Evolutionary conservation across 208 protist species (phyloP), one percentile per base, ranked within the genome.

Genomic region (Angomonas desouzai): DNA sequence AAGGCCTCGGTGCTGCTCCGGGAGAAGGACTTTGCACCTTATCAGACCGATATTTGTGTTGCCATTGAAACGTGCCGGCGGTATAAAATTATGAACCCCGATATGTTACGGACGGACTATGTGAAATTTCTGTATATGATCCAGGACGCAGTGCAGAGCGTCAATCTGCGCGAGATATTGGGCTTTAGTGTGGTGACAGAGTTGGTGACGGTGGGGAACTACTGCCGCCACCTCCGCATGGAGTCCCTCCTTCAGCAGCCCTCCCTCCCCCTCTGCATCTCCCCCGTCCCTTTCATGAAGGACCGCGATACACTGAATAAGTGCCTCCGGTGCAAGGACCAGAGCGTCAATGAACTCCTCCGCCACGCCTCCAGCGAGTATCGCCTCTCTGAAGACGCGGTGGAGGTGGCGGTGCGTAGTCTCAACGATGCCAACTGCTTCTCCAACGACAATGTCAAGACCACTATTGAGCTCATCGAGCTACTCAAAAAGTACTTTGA

Each of bases 61-160:
- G 76, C 86, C 0, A 76, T 97, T 57, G 90, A 97, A 75, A 79
- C 90, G 51, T 93, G 74, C 56, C 70, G 94, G 36, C 79, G 94
- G 38, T 96, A 96, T 64, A 98, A 98, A 67, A 96, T 97, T 55
- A 97, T 97, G 92, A 98, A 98, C 72, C 92, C 92, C 0, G 94
- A 98, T 67, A 73, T 94, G 72, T 85, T 98, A 66, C 87, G 94
- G 45, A 91, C 80, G 36, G 88, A 94, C 64, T 98, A 98, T 64
- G 91, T 92, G 27, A 97, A 97, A 74, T 92, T 97, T 29, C 74
- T 97, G 27, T 96, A 93, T 68, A 90, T 95, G 83, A 75, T 97
- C 55, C 90, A 96, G 61, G 91, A 97, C 62, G 86, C 87, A 6
- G 85, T 91, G 58, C 79, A 91, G 74, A 86, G 78, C 40, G 72